Percentiles rank a stretch among this genome's conserved stretches.
Conservation (phyloP, 2,329 filamentous ascomycete species). For the Decorospora gaudefroyi region DNA sequence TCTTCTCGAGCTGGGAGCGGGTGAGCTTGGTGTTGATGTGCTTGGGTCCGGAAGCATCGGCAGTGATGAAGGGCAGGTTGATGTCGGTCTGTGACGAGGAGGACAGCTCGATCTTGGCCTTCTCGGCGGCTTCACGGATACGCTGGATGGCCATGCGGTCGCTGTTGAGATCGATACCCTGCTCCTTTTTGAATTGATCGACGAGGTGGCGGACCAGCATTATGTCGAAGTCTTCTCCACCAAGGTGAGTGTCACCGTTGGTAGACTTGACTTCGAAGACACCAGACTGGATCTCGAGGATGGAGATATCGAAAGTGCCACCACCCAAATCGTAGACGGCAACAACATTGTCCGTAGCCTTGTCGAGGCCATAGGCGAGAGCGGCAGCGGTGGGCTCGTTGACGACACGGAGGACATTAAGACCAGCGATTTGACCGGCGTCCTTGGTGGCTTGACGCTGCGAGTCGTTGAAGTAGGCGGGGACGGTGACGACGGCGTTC, state of each 20-base stretch:
- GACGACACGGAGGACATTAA: conserved; percentile 96
- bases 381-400: conserved; percentile 98
- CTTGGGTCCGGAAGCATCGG: conserved; percentile 92
- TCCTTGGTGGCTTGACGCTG: conserved; percentile 99
- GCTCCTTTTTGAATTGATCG: conserved; percentile 95
- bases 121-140: conserved; percentile 98
- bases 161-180: conserved; percentile 82
- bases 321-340: conserved; percentile 98
- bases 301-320: conserved; percentile 98
- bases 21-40: conserved; percentile 97
- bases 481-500: conserved; percentile 96
- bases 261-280: conserved; percentile 99
- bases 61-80: conserved; percentile 98
- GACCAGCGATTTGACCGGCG: conserved; percentile 91
- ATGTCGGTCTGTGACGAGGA: conserved; percentile 95
- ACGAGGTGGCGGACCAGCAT: conserved; percentile 91
- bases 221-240: conserved; percentile 98
- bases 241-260: conserved; percentile 97
- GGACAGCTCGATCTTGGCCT: conserved; percentile 98
- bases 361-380: conserved; percentile 94
- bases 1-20: conserved; percentile 87
- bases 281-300: conserved; percentile 95
- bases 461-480: conserved; percentile 98
- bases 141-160: conserved; percentile 99
- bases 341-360: conserved; percentile 85